phyloP scores from a whole-genome alignment of 1,139 yeast species.

The Ogataea hybrid region DNA sequence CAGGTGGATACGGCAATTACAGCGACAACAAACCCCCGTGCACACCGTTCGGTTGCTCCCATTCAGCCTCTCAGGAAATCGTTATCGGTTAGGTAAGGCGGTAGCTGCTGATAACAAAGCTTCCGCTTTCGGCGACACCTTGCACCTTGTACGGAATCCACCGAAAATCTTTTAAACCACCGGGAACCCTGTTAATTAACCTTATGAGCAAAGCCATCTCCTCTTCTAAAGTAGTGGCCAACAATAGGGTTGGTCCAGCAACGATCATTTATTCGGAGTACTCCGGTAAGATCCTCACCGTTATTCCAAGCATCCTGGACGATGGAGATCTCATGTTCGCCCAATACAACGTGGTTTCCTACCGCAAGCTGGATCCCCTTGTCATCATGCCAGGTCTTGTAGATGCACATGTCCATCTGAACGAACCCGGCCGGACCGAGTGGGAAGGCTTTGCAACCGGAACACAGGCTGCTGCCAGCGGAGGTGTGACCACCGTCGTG shows the following conservation, averaged over 20 bases:
- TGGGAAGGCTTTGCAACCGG: constrained; percentile 98
- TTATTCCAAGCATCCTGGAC: constrained; percentile 39
- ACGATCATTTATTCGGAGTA: constrained; percentile 62
- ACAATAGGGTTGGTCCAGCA: constrained; percentile 53
- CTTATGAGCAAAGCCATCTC: constrained; percentile 49
- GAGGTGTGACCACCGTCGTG: constrained; percentile 93
- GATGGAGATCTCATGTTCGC: constrained; percentile 39
- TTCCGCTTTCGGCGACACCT: constrained; percentile 10
- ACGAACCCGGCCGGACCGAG: constrained; percentile 92
- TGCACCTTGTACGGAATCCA: constrained; percentile 10
- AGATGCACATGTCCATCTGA: constrained; percentile 89
- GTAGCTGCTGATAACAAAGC: constrained; percentile 1
- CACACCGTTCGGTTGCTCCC: not conserved
- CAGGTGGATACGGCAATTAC: not conserved
- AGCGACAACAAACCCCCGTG: too few relatives aligned
- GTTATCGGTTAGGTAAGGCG: not conserved
- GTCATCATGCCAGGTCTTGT: constrained; percentile 86
- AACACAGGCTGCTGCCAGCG: constrained; percentile 87
- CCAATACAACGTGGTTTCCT: constrained; percentile 41
- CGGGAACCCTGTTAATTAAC: not conserved
- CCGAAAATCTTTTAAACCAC: constrained; percentile 7
- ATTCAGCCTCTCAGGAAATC: not conserved
- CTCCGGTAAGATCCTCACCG: constrained; percentile 63
- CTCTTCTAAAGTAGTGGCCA: constrained; percentile 62
- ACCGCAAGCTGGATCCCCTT: constrained; percentile 59